Conservation (phyloP, 805 yeast species). For the Kluyveromyces nonfermentans region DNA sequence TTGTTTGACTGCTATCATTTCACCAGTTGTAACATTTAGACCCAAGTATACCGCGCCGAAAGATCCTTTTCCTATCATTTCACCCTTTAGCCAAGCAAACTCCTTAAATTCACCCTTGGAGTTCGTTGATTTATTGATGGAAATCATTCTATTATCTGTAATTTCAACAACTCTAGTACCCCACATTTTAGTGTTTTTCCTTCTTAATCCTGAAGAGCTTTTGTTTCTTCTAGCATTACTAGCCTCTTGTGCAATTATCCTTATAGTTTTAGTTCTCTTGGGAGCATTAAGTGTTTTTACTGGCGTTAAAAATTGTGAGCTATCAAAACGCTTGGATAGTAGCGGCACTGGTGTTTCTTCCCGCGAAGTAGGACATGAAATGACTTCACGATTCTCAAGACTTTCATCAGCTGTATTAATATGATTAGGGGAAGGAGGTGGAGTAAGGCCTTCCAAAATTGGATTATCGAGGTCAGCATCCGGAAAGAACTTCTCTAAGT, state of each 20-base stretch:
- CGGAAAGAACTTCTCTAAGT: conserved; percentile 87
- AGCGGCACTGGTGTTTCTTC: conserved; percentile 25
- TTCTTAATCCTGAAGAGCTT: conserved; percentile 35
- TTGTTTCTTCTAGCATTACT: conserved; percentile 43
- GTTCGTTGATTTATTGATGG: conserved; percentile 56
- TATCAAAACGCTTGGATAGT: conserved; percentile 12
- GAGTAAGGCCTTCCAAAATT: conserved; percentile 61
- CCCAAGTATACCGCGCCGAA: conserved; percentile 92
- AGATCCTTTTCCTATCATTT: conserved; percentile 90
- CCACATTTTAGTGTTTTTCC: conserved; percentile 94
- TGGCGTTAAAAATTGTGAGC: conserved; percentile 4
- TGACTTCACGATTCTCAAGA: not conserved
- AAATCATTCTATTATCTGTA: conserved; percentile 60
- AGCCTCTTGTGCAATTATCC: conserved; percentile 92
- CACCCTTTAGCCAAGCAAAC: conserved; percentile 98
- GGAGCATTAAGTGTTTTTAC: conserved; percentile 20
- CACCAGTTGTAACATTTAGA: conserved; percentile 91
- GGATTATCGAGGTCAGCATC: conserved; percentile 87
- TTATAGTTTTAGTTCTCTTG: conserved; percentile 76
- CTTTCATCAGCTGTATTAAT: conserved; percentile 9
- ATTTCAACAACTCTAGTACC: conserved; percentile 90
- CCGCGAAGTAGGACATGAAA: not conserved
- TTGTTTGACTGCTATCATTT: conserved; percentile 97
- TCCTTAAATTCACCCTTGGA: conserved; percentile 65
- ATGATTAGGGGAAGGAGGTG: conserved; percentile 45